These are phyloP conservation scores for Gastrolobium villosum DNA, from an alignment of 306 rosid species.

Conservation along the genomic window DNA sequence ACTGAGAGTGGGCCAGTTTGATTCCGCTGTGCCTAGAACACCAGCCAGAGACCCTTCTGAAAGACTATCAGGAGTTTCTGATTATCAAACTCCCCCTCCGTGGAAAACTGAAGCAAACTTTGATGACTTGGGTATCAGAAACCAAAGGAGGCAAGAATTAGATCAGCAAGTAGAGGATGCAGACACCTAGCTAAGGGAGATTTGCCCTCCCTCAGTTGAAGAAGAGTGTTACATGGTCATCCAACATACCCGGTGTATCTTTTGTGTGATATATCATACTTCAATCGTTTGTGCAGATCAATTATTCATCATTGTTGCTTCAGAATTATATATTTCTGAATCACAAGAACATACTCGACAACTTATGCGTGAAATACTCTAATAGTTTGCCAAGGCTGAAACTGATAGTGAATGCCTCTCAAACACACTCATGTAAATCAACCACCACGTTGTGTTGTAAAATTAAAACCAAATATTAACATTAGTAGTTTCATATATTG, in stretches of 20 bases:
- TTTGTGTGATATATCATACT: conserved; percentile 36
- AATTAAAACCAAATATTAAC: neutral
- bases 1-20: conserved; percentile 77
- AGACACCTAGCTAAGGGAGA: conserved; percentile 38
- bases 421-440: neutral
- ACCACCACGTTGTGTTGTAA: neutral
- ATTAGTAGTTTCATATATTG: no score
- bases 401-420: neutral
- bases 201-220: conserved; percentile 65
- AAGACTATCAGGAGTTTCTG: conserved; percentile 62
- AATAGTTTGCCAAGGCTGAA: conserved; percentile 3
- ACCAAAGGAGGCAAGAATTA: conserved; percentile 57
- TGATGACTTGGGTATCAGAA: conserved; percentile 68
- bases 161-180: conserved; percentile 55
- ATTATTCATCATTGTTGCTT: conserved; percentile 10
- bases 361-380: conserved; percentile 8
- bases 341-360: neutral
- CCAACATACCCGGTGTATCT: conserved; percentile 4
- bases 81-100: conserved; percentile 71
- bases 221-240: conserved; percentile 56
- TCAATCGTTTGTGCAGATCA: conserved; percentile 38
- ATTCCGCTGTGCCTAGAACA: conserved; percentile 58
- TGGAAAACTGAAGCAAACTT: conserved; percentile 76
- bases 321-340: conserved; percentile 14
- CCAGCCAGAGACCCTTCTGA: conserved; percentile 72